These are phyloP conservation scores for Acacia melanoxylon DNA, from an alignment of 306 rosid species.

Conservation along the genomic window DNA sequence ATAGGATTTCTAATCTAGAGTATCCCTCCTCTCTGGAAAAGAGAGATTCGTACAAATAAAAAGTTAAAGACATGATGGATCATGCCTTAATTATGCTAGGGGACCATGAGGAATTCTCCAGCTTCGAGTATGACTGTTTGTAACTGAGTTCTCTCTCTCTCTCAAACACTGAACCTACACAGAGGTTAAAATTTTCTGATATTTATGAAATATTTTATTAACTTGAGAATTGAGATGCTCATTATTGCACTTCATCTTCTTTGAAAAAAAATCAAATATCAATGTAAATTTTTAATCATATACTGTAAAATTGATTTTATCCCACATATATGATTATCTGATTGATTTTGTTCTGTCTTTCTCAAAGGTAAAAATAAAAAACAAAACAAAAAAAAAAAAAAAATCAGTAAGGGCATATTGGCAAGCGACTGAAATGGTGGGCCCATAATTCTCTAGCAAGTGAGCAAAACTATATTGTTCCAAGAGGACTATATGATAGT, in stretches of 20 bases:
- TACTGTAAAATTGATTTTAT: background rate
- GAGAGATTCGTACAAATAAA: background rate
- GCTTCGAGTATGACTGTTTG: background rate
- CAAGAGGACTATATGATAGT: slow-evolving; percentile 41
- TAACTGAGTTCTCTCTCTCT: background rate
- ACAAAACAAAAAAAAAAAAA: background rate
- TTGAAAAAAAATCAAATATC: background rate
- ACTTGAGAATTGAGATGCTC: background rate
- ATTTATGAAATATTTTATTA: background rate
- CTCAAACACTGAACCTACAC: background rate
- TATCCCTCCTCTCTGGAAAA: background rate
- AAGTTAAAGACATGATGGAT: slow-evolving; percentile 33
- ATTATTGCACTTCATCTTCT: background rate
- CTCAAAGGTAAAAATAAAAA: background rate
- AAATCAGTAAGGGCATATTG: slow-evolving; percentile 29
- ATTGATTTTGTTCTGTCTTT: background rate
- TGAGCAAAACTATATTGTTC: slow-evolving; percentile 36
- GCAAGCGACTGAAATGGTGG: slow-evolving; percentile 38
- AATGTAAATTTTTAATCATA: background rate
- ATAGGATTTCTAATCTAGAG: slow-evolving; percentile 21
- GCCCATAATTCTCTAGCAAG: slow-evolving; percentile 34
- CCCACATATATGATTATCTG: too few relatives aligned
- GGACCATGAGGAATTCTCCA: slow-evolving; percentile 1
- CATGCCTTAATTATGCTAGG: background rate
- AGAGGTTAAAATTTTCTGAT: background rate